Base-by-base conservation (phyloP, 2,329 filamentous ascomycete species). In the Penicillium sp. region DNA sequence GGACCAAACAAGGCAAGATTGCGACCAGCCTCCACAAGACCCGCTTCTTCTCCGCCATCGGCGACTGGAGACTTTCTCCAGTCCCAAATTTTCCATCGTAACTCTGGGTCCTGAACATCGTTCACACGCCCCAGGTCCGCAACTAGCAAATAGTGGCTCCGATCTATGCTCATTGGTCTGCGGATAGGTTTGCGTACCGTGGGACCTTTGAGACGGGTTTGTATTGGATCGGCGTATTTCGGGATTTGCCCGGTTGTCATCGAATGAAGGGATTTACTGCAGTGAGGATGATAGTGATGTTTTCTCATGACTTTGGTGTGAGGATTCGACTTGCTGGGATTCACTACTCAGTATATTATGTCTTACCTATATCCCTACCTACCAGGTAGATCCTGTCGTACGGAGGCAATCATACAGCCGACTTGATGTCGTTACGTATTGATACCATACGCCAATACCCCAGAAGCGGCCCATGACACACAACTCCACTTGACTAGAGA, bases 11-110 rank as follows among this genome's bases (percentile, higher is more conserved):
- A 26, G 44, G 35, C 38, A 37, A 42, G 37, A 34, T 20, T 44
- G 44, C 37, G 41, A 44, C 32, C 32, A 39, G 30, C 41, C 41
- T 47, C 44, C 41, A 39, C 41, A 17, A 16, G 34, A 14, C 40
- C 44, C 44, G 32, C 39, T 35, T 32, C 28, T 47, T 44, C 44
- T 47, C 44, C 44, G 41, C 44, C 44, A 42, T 45, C 42, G 41
- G 44, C 35, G 35, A 23, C 39, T 37, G 35, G 35, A 42, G 35
- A 37, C 26, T 22, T 32, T 11, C 28, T 32, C 15, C 32, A 16
- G 25, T 27, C 6, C 12, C 25, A n/a, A n/a, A n/a, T 27, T 27
- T 11, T 13, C 4, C 6, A n/a, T n/a, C 12, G 25, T n/a, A n/a
- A 5, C 18, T 22, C 18, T 22, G 18, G 18, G 18, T 32, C 35